These are phyloP conservation scores for Monascus ruber DNA, from an alignment of 2,329 filamentous ascomycete species.

Conservation along the genomic window DNA sequence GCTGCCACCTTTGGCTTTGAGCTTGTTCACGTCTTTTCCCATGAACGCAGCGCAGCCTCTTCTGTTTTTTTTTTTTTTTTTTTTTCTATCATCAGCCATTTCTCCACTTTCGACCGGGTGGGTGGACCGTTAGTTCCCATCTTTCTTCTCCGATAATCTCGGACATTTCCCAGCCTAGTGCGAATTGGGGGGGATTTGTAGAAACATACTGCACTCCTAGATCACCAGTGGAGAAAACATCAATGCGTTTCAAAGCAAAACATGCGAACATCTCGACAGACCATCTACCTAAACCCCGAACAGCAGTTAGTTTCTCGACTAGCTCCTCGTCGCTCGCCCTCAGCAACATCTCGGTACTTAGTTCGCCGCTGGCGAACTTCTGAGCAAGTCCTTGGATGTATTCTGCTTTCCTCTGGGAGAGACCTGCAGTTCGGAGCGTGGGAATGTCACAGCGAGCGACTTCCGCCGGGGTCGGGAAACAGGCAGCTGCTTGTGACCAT, in stretches of 20 bases:
- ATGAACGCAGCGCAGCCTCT: conserved; percentile 82
- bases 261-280: conserved; percentile 97
- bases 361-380: conserved; percentile 64
- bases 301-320: conserved; percentile 67
- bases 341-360: conserved; percentile 64
- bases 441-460: conserved; percentile 55
- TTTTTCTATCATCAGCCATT: background rate
- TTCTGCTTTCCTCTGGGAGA: conserved; percentile 91
- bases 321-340: conserved; percentile 77
- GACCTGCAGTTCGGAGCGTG: conserved; percentile 66
- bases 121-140: no score
- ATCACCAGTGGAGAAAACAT: conserved; percentile 88
- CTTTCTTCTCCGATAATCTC: background rate
- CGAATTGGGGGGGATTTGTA: background rate
- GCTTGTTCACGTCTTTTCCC: conserved; percentile 69
- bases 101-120: background rate
- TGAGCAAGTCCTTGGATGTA: conserved; percentile 78
- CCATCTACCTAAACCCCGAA: conserved; percentile 80
- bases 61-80: conserved; percentile 19
- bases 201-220: conserved; percentile 67
- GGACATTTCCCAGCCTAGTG: background rate
- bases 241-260: conserved; percentile 86
- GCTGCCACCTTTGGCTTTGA: conserved; percentile 65
- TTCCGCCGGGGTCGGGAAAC: conserved; percentile 65
- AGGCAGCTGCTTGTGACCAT: background rate